phyloP scores from a whole-genome alignment of 306 rosid species.

The Nissolia schottii region DNA sequence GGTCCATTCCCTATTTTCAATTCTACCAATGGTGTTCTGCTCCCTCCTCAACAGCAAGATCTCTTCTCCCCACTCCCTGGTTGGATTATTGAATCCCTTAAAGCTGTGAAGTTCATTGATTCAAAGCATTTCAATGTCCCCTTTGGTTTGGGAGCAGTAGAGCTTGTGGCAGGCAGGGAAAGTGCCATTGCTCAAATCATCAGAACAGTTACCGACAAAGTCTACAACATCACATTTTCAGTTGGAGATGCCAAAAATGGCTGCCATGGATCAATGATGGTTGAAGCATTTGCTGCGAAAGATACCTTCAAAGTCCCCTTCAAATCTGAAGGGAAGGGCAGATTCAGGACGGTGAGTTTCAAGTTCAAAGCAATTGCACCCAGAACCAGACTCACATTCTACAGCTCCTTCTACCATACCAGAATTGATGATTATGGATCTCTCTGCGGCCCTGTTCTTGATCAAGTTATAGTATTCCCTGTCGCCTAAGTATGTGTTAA shows the following conservation, averaged over 20 bases:
- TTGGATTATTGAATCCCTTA: constrained; percentile 95
- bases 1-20: constrained; percentile 80
- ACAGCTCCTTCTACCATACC: constrained; percentile 85
- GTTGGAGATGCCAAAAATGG: constrained; percentile 92
- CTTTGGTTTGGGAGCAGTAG: constrained; percentile 59
- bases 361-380: constrained; percentile 57
- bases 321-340: constrained; percentile 72
- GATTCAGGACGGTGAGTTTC: constrained; percentile 49
- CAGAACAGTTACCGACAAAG: constrained; percentile 55
- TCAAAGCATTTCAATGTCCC: constrained; percentile 50
- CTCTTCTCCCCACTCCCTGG: constrained; percentile 85
- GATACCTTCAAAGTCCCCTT: constrained; percentile 74
- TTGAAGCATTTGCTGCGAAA: constrained; percentile 85
- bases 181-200: constrained; percentile 84
- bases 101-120: constrained; percentile 79
- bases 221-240: constrained; percentile 58
- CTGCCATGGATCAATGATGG: constrained; percentile 92
- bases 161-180: constrained; percentile 92
- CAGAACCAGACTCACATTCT: constrained; percentile 88
- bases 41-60: constrained; percentile 88
- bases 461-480: constrained; percentile 58
- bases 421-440: constrained; percentile 72
- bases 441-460: constrained; percentile 91
- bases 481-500: constrained; percentile 21
- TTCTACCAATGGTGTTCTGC: constrained; percentile 77